Conservation (phyloP, 2,329 filamentous ascomycete genomes). For the Teratosphaeria nubilosa region DNA sequence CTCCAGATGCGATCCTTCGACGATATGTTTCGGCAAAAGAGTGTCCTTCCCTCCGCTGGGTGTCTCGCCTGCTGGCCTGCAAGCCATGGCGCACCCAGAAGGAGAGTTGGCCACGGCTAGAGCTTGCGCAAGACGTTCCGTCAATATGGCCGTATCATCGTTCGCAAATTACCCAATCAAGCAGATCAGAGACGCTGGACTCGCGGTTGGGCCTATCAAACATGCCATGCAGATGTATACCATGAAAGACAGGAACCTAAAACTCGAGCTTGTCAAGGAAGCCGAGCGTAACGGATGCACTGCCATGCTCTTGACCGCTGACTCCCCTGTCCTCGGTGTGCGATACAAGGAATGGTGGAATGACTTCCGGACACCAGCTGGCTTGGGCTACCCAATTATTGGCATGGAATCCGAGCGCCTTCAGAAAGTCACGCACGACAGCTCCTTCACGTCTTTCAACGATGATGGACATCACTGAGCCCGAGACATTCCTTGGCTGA, state of each 20-base stretch:
- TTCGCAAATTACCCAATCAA: slow-evolving; percentile 38
- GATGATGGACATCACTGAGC: slow-evolving; percentile 21
- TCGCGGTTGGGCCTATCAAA: slow-evolving; percentile 28
- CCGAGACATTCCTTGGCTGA: slow-evolving; percentile 39
- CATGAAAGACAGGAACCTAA: slow-evolving; percentile 41
- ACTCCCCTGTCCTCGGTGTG: slow-evolving; percentile 44
- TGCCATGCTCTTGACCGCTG: slow-evolving; percentile 46
- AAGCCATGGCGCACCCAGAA: slow-evolving; percentile 41
- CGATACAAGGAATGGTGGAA: slow-evolving; percentile 46
- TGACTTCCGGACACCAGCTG: slow-evolving; percentile 32
- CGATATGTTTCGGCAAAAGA: slow-evolving; percentile 33
- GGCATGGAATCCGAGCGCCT: slow-evolving; percentile 17
- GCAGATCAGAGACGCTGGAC: slow-evolving; percentile 32
- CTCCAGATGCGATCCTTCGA: slow-evolving; percentile 28
- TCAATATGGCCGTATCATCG: slow-evolving; percentile 40
- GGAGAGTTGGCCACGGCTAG: slow-evolving; percentile 41
- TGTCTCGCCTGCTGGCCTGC: slow-evolving; percentile 43
- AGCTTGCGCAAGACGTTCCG: slow-evolving; percentile 33
- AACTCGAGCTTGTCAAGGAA: slow-evolving; percentile 26
- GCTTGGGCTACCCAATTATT: slow-evolving; percentile 20
- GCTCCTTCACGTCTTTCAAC: slow-evolving; percentile 19
- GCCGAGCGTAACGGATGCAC: slow-evolving; percentile 36
- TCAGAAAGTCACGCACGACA: slow-evolving; percentile 19
- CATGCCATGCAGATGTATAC: slow-evolving; percentile 48
- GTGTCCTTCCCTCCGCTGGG: slow-evolving; percentile 42